A percentile compares a stretch with the other conserved stretches of the same genome.
These are phyloP conservation scores for Entrophospora sp. DNA, from an alignment of 192 early-diverging fungal species.

Conservation along the genomic window DNA sequence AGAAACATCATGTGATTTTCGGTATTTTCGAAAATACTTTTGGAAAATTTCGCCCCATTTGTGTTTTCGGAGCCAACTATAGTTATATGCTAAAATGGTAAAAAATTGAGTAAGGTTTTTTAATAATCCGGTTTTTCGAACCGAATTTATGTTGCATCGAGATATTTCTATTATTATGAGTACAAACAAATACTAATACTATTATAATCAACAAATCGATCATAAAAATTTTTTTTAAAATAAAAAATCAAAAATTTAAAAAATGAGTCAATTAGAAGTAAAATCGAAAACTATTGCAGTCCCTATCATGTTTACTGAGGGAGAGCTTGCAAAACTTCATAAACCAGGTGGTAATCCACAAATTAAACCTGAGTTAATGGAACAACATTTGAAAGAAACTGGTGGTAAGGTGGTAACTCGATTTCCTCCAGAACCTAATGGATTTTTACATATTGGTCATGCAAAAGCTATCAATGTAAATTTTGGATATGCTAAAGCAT, in stretches of 20 bases:
- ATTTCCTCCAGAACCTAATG: conserved; percentile 99
- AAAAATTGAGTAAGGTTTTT: too few relatives aligned
- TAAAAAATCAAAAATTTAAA: background rate
- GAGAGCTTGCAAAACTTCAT: conserved; percentile 87
- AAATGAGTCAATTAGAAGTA: background rate
- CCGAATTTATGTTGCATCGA: too few relatives aligned
- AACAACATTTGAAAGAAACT: conserved; percentile 82
- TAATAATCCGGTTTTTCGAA: too few relatives aligned
- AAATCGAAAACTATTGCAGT: conserved; percentile 24
- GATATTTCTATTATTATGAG: too few relatives aligned
- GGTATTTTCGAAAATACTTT: too few relatives aligned
- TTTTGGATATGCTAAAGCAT: conserved; percentile 93
- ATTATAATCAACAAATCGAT: too few relatives aligned
- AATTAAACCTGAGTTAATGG: conserved; percentile 84
- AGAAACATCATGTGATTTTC: too few relatives aligned
- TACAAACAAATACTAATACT: too few relatives aligned
- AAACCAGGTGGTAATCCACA: conserved; percentile 95
- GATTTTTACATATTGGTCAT: conserved; percentile 98
- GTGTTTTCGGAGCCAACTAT: too few relatives aligned
- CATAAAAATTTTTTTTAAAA: too few relatives aligned
- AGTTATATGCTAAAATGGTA: too few relatives aligned
- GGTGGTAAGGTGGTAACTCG: conserved; percentile 90
- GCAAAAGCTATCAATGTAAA: conserved; percentile 99
- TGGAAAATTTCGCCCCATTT: too few relatives aligned
- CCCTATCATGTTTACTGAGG: conserved; percentile 80